Base-by-base conservation (phyloP, 1,284 basidiomycete genomes). In the Meira miltonrushii region DNA sequence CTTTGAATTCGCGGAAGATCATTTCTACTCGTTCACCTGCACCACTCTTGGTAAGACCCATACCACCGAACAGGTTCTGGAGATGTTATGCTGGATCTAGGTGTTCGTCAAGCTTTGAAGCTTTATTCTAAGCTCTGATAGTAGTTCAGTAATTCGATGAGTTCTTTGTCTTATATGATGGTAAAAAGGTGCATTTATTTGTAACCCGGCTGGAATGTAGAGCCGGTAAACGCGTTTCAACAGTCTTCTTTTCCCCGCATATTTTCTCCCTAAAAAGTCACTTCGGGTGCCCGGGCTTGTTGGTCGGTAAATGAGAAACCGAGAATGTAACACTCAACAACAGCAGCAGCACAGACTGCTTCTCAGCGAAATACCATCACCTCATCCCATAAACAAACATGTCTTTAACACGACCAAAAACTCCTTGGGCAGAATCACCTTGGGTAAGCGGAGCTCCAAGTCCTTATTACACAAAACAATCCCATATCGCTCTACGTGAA, bases 1-100 rank as follows among this genome's bases (percentile, higher is more conserved):
- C 62, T 56, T 73, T 71, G 50, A 69, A 48, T 47, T 72, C 71
- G 1, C 71, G 48, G 59, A 64, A 74, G 54, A 74, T 61, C 13
- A 68, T 52, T 55, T 74, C 71, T 49, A 74, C 68, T 2, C 71
- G 53, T 12, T 67, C 71, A n/a, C 69, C 71, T 5, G 69, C 28
- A 79, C 57, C 81, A 65, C 53, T 90, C 80, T 55, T 82, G 77
- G 85, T 90, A 83, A 46, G 83, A 83, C 68, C 90, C 77, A 43
- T 84, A 84, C 79, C 85, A 85, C 49, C 90, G 79, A 55, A 90
- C 86, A 57, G 84, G 53, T 90, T 85, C 28, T 4, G 28, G 68
- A 49, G 66, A 70, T 38, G 64, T 72, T 12, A 52, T 72, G 57
- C 53, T 72, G 39, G 70, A 72, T 46, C 60, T 72, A 21, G 67